A percentile compares a stretch with the other conserved stretches of the same genome.
Evolutionary conservation across 2,329 filamentous ascomycete genomes (phyloP).

Genomic region (Claviceps capensis): DNA sequence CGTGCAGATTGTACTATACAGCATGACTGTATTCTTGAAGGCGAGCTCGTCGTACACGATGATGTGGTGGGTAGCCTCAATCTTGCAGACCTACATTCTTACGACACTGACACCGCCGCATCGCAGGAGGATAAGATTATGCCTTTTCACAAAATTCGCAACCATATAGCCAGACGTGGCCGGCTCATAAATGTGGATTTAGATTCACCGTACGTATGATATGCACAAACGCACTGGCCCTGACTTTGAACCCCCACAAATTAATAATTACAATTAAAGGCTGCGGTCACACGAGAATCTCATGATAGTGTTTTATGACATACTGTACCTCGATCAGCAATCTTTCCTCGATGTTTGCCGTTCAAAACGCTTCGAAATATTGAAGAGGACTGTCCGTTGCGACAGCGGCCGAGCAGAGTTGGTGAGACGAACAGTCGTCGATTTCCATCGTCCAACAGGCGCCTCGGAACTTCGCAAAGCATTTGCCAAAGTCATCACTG

Average conservation of each 20-base stretch:
- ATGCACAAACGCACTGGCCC: not conserved
- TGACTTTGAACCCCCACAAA: not conserved
- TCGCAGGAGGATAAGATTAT: slow-evolving; percentile 44
- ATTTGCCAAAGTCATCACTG: slow-evolving; percentile 54
- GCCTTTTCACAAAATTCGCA: slow-evolving; percentile 71
- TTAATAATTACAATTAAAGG: slow-evolving; percentile 15
- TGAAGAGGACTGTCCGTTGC: slow-evolving; percentile 39
- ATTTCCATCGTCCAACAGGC: slow-evolving; percentile 44
- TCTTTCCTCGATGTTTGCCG: slow-evolving; percentile 39
- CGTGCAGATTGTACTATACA: slow-evolving; percentile 42
- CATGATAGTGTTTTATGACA: slow-evolving; percentile 50
- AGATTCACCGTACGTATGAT: slow-evolving; percentile 48
- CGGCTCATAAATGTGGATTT: slow-evolving; percentile 50
- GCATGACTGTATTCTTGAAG: slow-evolving; percentile 63
- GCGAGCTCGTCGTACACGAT: slow-evolving; percentile 69
- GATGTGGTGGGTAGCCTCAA: slow-evolving; percentile 31
- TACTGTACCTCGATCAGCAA: slow-evolving; percentile 38
- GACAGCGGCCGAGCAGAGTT: slow-evolving; percentile 51
- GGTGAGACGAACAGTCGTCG: slow-evolving; percentile 51
- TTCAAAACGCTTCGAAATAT: slow-evolving; percentile 43
- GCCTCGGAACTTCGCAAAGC: slow-evolving; percentile 41
- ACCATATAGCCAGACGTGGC: slow-evolving; percentile 63
- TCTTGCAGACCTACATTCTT: not conserved
- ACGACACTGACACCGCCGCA: slow-evolving; percentile 13
- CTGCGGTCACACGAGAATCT: slow-evolving; percentile 37